A percentile compares a stretch with the other conserved stretches of the same genome.
These are phyloP conservation scores for Naematelia encephala DNA, from an alignment of 768 basidiomycete species.

Conservation along the genomic window DNA sequence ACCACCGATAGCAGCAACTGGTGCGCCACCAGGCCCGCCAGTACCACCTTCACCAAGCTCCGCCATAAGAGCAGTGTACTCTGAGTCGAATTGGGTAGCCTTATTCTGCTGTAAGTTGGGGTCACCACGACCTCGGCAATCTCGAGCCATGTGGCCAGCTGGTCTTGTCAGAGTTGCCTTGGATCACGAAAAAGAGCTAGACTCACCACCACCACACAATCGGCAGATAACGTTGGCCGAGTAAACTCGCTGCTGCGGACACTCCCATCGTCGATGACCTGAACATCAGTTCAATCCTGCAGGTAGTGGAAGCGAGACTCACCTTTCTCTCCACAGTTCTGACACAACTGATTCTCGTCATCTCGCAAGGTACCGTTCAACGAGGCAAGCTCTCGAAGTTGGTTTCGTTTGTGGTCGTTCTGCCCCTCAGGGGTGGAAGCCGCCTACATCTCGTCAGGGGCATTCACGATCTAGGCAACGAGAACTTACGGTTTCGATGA, in stretches of 20 bases:
- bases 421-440: conserved; percentile 98
- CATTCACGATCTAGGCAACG: background rate
- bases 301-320: conserved; percentile 1
- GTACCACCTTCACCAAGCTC: conserved; percentile 79
- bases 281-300: conserved; percentile 63
- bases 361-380: conserved; percentile 98
- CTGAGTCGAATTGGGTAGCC: conserved; percentile 81
- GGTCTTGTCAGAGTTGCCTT: background rate
- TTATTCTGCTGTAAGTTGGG: conserved; percentile 63
- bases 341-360: conserved; percentile 98
- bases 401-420: conserved; percentile 98
- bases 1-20: conserved; percentile 24
- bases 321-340: conserved; percentile 56
- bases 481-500: conserved; percentile 86
- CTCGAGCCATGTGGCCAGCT: conserved; percentile 97
- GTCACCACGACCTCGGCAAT: conserved; percentile 91
- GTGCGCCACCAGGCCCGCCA: conserved; percentile 20
- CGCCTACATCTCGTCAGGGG: conserved; percentile 59
- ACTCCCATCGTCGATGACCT: conserved; percentile 98
- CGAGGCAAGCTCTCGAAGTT: conserved; percentile 94
- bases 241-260: conserved; percentile 96
- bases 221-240: conserved; percentile 99
- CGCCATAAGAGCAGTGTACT: conserved; percentile 95
- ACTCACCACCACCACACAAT: conserved; percentile 74
- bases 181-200: background rate